These are phyloP conservation scores for Aurantiochytrium sp. DNA, from an alignment of 108 stramenopile genomes.

Conservation along the genomic window DNA sequence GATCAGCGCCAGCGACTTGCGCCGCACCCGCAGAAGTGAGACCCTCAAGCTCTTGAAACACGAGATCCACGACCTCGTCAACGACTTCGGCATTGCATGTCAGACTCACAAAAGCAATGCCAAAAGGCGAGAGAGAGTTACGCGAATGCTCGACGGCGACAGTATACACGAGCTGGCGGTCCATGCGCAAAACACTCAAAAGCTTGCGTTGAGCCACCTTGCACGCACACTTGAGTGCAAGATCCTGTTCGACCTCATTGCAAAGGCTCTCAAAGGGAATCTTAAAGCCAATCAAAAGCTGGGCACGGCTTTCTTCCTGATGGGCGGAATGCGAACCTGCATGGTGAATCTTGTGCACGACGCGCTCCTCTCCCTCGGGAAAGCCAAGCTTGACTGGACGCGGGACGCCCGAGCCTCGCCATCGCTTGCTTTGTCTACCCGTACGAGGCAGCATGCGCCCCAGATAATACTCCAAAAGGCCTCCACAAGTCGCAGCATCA, in stretches of 20 bases:
- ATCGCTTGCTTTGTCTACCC: background rate
- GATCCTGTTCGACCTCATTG: background rate
- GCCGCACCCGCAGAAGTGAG: background rate
- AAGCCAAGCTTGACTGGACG: background rate
- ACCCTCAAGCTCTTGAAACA: background rate
- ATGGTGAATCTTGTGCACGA: background rate
- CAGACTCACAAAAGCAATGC: background rate
- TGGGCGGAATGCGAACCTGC: background rate
- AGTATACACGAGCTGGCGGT: background rate
- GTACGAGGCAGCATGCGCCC: background rate
- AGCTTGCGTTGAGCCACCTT: background rate
- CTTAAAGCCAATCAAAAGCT: background rate
- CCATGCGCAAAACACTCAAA: background rate
- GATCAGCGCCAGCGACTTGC: background rate
- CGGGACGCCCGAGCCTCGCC: background rate
- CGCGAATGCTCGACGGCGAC: constrained; percentile 6
- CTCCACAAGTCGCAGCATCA: background rate
- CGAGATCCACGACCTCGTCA: background rate
- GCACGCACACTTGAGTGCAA: background rate
- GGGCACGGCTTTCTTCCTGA: background rate
- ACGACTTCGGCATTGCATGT: background rate
- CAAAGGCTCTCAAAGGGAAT: background rate
- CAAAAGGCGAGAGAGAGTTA: background rate
- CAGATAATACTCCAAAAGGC: background rate
- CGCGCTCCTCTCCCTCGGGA: background rate